Evolutionary conservation across 768 basidiomycete genomes (phyloP).

Genomic region (Rhodotorula diobovata): DNA sequence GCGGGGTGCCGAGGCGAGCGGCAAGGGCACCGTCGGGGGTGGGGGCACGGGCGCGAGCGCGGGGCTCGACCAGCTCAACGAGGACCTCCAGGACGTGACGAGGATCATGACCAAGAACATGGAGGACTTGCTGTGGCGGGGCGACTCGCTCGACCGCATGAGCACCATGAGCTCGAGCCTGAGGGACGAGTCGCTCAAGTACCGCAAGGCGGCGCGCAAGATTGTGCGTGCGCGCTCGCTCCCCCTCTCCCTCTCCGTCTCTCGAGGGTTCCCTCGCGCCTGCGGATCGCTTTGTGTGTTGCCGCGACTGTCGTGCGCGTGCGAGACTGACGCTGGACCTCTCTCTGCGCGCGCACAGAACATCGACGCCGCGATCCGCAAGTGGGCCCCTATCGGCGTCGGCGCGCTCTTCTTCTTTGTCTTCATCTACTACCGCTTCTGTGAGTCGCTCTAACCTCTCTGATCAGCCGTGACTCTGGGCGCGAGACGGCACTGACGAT

Average conservation of each 20-base stretch:
- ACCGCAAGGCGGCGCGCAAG: slow-evolving; percentile 88
- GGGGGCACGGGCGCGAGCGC: slow-evolving; percentile 48
- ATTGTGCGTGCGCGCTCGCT: slow-evolving; percentile 49
- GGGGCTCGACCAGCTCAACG: slow-evolving; percentile 80
- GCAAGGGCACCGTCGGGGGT: slow-evolving; percentile 61
- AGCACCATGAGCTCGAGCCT: slow-evolving; percentile 90
- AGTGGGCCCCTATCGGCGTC: slow-evolving; percentile 89
- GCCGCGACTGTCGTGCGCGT: no score
- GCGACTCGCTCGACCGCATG: slow-evolving; percentile 97
- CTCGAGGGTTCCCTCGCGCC: no score
- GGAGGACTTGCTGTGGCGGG: slow-evolving; percentile 97
- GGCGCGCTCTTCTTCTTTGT: slow-evolving; percentile 61
- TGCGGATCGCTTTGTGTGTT: no score
- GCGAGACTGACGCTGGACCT: background rate
- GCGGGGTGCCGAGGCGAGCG: slow-evolving; percentile 62
- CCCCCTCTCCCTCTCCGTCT: slow-evolving; percentile 51
- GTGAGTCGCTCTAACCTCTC: slow-evolving; percentile 16
- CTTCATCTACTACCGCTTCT: slow-evolving; percentile 58
- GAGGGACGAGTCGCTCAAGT: slow-evolving; percentile 93
- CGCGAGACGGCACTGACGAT: no score
- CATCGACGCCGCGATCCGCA: slow-evolving; percentile 82
- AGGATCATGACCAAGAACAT: slow-evolving; percentile 99
- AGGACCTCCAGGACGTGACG: slow-evolving; percentile 95
- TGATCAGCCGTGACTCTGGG: no score
- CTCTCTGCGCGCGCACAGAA: background rate